Conservation (phyloP, 441 rosid genomes). For the Eruca vesicaria region DNA sequence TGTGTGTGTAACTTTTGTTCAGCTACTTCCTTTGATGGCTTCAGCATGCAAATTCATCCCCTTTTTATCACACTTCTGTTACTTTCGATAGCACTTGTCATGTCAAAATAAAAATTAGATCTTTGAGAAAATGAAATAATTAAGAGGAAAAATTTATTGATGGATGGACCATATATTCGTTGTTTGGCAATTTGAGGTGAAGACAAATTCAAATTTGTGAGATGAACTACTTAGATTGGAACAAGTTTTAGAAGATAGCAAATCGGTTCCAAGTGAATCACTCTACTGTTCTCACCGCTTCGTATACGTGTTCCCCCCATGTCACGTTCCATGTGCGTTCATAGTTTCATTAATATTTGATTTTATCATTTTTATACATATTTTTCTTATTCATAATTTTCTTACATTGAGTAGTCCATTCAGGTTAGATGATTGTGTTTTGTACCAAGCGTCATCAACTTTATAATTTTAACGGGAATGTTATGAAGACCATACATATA, state of each 20-base stretch:
- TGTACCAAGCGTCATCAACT: background rate
- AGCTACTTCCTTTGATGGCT: conserved; percentile 30
- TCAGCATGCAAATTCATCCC: conserved; percentile 38
- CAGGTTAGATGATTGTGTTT: background rate
- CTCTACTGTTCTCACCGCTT: conserved; percentile 26
- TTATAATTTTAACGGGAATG: background rate
- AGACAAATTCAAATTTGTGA: conserved; percentile 27
- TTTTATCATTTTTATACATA: background rate
- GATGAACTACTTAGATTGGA: background rate
- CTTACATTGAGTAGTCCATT: background rate
- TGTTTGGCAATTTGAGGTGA: background rate
- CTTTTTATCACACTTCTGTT: conserved; percentile 13
- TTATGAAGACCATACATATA: background rate
- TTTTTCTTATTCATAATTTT: background rate
- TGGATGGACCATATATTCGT: conserved; percentile 3
- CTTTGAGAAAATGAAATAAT: background rate
- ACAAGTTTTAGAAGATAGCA: conserved; percentile 22
- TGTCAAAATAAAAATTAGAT: conserved; percentile 3
- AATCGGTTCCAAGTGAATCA: conserved; percentile 10
- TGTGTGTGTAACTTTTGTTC: conserved; percentile 38
- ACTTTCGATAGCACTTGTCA: conserved; percentile 28
- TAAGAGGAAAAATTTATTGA: conserved; percentile 1
- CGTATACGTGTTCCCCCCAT: conserved; percentile 19
- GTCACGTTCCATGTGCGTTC: conserved; percentile 26
- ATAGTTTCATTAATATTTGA: background rate